Evolutionary conservation across 2,329 filamentous ascomycete species (phyloP).

Genomic region (Claviceps monticola): DNA sequence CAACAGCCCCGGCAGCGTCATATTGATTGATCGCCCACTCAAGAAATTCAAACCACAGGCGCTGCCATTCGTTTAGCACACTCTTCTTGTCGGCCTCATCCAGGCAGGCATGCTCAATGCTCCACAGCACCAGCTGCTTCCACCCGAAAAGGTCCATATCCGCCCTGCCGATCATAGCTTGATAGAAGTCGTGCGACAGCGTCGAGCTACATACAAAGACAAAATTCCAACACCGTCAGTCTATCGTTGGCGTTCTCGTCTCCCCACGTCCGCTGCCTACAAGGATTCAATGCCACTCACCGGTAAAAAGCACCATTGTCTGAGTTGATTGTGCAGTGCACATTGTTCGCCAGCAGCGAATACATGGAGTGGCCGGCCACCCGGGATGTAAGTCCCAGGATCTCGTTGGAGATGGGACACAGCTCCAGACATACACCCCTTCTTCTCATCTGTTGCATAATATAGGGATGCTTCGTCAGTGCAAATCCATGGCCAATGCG

Average conservation of each 20-base stretch:
- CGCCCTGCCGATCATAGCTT: conserved; percentile 54
- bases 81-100: conserved; percentile 23
- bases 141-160: conserved; percentile 56
- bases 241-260: neutral
- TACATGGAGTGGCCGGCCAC: conserved; percentile 55
- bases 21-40: conserved; percentile 32
- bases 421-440: conserved; percentile 58
- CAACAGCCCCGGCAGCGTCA: conserved; percentile 11
- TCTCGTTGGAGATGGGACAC: conserved; percentile 66
- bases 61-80: conserved; percentile 32
- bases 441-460: conserved; percentile 52
- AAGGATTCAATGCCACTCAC: conserved; percentile 23
- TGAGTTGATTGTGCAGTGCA: conserved; percentile 61
- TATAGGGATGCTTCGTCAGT: conserved; percentile 48
- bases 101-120: conserved; percentile 46
- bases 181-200: conserved; percentile 65
- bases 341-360: conserved; percentile 52
- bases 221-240: neutral
- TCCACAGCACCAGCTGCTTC: conserved; percentile 54
- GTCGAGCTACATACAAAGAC: too few relatives aligned
- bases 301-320: conserved; percentile 63
- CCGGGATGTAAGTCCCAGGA: conserved; percentile 53
- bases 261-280: too few relatives aligned
- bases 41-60: conserved; percentile 46
- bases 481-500: conserved; percentile 65